Evolutionary conservation across 345 rosid genomes (phyloP), one percentile per base, ranked within the genome.

Genomic region (Camelina laxa): DNA sequence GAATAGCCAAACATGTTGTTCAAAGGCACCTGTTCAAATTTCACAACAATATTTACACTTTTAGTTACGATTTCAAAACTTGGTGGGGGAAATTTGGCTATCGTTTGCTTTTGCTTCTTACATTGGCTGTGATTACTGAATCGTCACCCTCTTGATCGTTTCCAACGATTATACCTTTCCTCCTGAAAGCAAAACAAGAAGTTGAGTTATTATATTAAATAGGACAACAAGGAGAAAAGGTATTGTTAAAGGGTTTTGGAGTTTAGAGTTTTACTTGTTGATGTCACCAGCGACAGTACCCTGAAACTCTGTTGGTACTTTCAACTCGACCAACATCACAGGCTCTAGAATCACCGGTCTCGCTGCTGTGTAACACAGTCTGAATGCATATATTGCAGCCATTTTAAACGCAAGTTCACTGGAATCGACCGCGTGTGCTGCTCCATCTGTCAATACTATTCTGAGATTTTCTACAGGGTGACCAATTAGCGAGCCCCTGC

Each of bases 1-100:
- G 99, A 96, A 79, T 96, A 96, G 27, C 99, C 99, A 75, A 96
- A 96, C 99, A 92, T 96, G 67, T 92, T 96, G 86, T 92, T 96
- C 81, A 96, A 73, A 35, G 99, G 99, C 22, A 95, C 97, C 97
- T 95, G 80, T 58, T 73, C n/a, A 64, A 5, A 36, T 15, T 0
- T 0, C 7, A 8, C 35, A 61, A 10, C 9, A 36, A 69, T 48
- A 39, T 16, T 8, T 45, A 27, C 30, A 27, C 30, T 45, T 3
- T 55, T 55, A 54, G 11, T 45, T 48, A 72, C 59, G 14, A 20
- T 38, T 36, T 56, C 47, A 14, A 38, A 48, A 65, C 3, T 17
- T 60, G 31, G 30, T 27, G 30, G 30, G 30, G 30, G 36, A 21
- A 20, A 7, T 11, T 6, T 3, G 11, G 45, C 4, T n/a, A 9